Conservation (phyloP, 1,284 basidiomycete genomes). For the Apiotrichum laibachii region DNA sequence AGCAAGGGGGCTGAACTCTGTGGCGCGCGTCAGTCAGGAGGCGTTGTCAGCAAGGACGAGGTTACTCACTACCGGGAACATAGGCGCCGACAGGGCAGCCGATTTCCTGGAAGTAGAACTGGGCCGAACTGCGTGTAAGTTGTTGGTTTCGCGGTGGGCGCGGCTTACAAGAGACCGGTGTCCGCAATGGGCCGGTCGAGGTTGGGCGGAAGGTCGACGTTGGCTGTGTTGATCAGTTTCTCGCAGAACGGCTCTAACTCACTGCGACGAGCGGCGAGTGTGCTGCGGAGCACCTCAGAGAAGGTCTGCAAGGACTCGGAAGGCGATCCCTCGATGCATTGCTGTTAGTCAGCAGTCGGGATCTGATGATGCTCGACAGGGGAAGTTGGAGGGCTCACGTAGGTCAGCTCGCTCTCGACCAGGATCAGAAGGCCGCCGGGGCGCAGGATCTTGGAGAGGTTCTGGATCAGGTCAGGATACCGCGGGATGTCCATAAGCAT, state of each 20-base stretch:
- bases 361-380: background rate
- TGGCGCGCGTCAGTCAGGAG: no score
- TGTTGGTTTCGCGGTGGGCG: background rate
- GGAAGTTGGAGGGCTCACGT: constrained; percentile 30
- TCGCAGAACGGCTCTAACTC: constrained; percentile 1
- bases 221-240: constrained; percentile 18
- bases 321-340: constrained; percentile 10
- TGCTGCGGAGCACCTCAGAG: constrained; percentile 30
- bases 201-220: constrained; percentile 23
- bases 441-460: constrained; percentile 37
- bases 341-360: constrained; percentile 12
- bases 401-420: constrained; percentile 39
- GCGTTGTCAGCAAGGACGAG: background rate
- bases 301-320: constrained; percentile 17
- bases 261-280: constrained; percentile 26
- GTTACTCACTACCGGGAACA: constrained; percentile 33
- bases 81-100: constrained; percentile 36
- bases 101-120: constrained; percentile 38
- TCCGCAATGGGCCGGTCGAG: constrained; percentile 23
- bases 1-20: background rate
- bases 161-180: constrained; percentile 39
- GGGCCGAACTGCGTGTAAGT: constrained; percentile 22
- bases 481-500: constrained; percentile 35
- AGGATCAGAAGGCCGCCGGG: constrained; percentile 43
- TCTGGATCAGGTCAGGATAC: constrained; percentile 36